phyloP scores from a whole-genome alignment of 257 asterid species.

The Eucommia ulmoides region DNA sequence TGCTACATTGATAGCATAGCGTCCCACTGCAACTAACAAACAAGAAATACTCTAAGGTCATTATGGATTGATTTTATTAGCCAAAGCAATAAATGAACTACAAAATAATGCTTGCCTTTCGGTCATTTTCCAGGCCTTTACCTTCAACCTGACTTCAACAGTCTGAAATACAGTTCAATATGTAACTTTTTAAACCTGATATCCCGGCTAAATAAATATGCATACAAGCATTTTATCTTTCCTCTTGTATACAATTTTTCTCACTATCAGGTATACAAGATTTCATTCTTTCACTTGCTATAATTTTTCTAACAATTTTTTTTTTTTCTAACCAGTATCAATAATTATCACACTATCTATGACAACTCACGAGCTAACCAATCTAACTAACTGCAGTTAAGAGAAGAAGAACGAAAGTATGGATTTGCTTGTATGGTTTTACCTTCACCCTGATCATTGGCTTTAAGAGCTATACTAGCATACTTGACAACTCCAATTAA shows the following conservation, averaged over 20 bases:
- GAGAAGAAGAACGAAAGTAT: not conserved
- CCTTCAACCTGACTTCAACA: not conserved
- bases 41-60: no score
- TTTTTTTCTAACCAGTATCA: not conserved
- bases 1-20: no score
- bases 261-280: not conserved
- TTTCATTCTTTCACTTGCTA: no score
- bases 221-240: not conserved
- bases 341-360: not conserved
- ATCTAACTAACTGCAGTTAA: not conserved
- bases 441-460: conserved; percentile 48
- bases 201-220: not conserved
- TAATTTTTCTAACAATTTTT: not conserved
- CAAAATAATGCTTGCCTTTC: not conserved
- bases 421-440: not conserved
- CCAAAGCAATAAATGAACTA: not conserved
- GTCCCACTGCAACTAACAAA: no score
- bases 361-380: not conserved
- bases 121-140: not conserved
- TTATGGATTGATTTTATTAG: no score
- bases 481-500: conserved; percentile 34
- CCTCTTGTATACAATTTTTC: not conserved
- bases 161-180: not conserved
- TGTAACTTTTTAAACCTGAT: not conserved
- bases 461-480: conserved; percentile 29